Percentiles rank a stretch among this genome's conserved stretches.
These are phyloP conservation scores for Hypoxylon sp. DNA, from an alignment of 2,329 filamentous ascomycete genomes.

Conservation along the genomic window DNA sequence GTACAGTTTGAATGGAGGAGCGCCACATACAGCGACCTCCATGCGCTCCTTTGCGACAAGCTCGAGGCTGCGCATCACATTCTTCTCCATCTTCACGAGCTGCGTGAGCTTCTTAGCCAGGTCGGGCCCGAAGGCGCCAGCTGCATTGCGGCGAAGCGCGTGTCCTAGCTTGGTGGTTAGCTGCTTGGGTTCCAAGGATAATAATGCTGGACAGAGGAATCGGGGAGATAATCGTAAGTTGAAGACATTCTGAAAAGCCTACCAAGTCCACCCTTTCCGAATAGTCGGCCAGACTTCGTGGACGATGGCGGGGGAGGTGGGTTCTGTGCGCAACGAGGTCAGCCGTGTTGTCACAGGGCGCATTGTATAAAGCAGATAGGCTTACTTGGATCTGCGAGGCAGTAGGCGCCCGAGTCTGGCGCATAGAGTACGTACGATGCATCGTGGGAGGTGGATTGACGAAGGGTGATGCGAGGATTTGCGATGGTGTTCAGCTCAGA, in stretches of 20 bases:
- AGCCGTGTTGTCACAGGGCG: constrained; percentile 22
- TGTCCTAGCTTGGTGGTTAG: constrained; percentile 60
- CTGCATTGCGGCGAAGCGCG: constrained; percentile 78
- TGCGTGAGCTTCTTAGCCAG: constrained; percentile 97
- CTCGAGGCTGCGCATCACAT: constrained; percentile 98
- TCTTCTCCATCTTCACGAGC: constrained; percentile 99
- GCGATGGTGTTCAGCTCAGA: constrained; percentile 15
- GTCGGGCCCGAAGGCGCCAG: constrained; percentile 84
- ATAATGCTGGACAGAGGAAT: background rate
- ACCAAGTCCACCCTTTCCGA: constrained; percentile 89
- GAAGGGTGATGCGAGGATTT: background rate
- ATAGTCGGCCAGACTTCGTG: constrained; percentile 91
- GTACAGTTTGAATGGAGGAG: background rate
- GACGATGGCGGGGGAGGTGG: constrained; percentile 91
- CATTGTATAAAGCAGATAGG: constrained; percentile 20
- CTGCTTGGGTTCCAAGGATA: constrained; percentile 37
- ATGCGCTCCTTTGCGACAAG: constrained; percentile 94
- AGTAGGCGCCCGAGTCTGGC: constrained; percentile 94
- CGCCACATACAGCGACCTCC: constrained; percentile 88
- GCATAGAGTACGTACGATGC: constrained; percentile 99
- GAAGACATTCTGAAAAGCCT: constrained; percentile 54
- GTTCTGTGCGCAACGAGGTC: constrained; percentile 67
- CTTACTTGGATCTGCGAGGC: constrained; percentile 78
- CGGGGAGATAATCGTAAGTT: constrained; percentile 12
- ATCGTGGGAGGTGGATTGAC: constrained; percentile 63